Evolutionary conservation across 73 alveolate genomes (phyloP).

Genomic region (Paramecium bursaria): DNA sequence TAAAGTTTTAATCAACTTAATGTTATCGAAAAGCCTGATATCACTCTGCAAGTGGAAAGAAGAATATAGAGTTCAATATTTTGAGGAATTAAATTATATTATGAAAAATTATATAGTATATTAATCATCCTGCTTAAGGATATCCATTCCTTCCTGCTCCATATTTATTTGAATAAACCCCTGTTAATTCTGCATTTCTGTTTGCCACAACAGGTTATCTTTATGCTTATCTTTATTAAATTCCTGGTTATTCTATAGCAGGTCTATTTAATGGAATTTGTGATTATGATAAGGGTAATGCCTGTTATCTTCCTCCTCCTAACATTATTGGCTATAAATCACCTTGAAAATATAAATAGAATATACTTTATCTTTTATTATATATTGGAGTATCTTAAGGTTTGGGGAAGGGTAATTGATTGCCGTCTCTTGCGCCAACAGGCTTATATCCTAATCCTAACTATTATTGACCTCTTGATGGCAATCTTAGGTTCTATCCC

Average conservation of each 20-base stretch:
- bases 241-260: conserved; percentile 27
- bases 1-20: too few species aligned
- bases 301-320: conserved; percentile 1
- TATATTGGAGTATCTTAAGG: conserved; percentile 16
- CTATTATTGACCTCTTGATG: background rate
- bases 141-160: conserved; percentile 32
- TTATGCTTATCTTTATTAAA: background rate
- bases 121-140: conserved; percentile 62
- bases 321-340: conserved; percentile 48
- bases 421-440: conserved; percentile 3
- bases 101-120: too few species aligned
- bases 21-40: too few species aligned
- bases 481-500: conserved; percentile 20
- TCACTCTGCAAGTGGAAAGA: too few species aligned
- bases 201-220: conserved; percentile 6
- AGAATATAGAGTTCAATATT: too few species aligned
- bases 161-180: conserved; percentile 45
- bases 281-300: background rate
- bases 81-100: too few species aligned
- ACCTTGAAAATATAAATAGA: conserved; percentile 1
- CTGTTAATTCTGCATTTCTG: conserved; percentile 27
- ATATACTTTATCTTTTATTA: conserved; percentile 6
- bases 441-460: background rate
- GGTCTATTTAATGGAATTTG: background rate
- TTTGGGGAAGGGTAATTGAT: conserved; percentile 47